Conservation (phyloP, 2,329 filamentous ascomycete species). For the Pseudonectria buxi region DNA sequence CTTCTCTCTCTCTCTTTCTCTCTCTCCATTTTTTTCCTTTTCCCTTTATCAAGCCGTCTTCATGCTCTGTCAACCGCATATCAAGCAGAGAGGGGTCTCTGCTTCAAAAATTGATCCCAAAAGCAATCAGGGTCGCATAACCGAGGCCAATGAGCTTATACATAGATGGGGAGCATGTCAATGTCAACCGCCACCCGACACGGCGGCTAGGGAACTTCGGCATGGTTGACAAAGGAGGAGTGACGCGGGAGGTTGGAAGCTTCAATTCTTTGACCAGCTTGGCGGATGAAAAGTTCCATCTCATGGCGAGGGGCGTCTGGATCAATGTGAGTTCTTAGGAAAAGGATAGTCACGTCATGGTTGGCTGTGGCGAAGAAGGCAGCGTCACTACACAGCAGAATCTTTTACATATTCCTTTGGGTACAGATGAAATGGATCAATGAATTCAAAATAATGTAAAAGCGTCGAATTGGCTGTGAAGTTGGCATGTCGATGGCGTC, state of each 20-base stretch:
- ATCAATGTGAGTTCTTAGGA: neutral
- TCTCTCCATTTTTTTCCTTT: constrained; percentile 5
- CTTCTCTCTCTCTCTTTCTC: constrained; percentile 1
- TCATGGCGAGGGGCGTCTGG: neutral
- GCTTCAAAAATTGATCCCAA: too few relatives aligned
- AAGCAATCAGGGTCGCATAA: too few relatives aligned
- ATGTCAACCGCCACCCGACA: too few relatives aligned
- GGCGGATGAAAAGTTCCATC: neutral
- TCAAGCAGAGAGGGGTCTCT: too few relatives aligned
- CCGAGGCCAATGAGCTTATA: too few relatives aligned
- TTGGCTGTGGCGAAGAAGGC: constrained; percentile 8
- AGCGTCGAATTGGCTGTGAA: too few relatives aligned
- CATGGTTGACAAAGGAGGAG: constrained; percentile 21
- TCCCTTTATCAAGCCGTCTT: neutral
- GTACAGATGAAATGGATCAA: constrained; percentile 31
- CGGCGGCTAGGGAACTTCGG: constrained; percentile 16
- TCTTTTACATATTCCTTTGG: constrained; percentile 29
- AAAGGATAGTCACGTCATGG: constrained; percentile 9
- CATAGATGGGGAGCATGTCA: too few relatives aligned
- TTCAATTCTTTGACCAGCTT: too few relatives aligned
- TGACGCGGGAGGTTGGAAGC: neutral
- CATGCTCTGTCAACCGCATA: too few relatives aligned
- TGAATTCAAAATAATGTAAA: constrained; percentile 15
- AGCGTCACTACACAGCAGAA: constrained; percentile 20
- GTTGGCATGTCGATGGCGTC: too few relatives aligned